These are phyloP conservation scores for Sphaerosporella brunnea DNA, from an alignment of 495 filamentous ascomycete species.

Conservation along the genomic window DNA sequence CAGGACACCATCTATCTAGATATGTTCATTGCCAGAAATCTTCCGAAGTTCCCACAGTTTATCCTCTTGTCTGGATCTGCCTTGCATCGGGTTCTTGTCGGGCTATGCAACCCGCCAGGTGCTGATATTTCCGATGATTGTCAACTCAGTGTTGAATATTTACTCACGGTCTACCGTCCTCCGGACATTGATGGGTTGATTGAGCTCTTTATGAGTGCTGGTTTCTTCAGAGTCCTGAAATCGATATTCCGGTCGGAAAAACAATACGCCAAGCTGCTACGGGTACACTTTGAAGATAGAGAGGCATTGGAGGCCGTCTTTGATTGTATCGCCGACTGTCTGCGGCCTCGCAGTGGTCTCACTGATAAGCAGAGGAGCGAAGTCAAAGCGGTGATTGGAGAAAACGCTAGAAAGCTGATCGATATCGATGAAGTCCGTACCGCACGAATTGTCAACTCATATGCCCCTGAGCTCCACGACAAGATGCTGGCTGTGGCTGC, in stretches of 20 bases:
- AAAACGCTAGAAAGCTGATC: conserved; percentile 49
- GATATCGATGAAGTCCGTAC: conserved; percentile 48
- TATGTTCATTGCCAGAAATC: conserved; percentile 92
- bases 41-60: conserved; percentile 92
- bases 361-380: conserved; percentile 58
- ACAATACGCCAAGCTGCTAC: conserved; percentile 58
- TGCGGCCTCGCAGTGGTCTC: conserved; percentile 52
- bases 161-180: conserved; percentile 83
- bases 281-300: conserved; percentile 72
- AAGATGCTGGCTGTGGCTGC: conserved; percentile 47
- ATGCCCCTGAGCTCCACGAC: conserved; percentile 55
- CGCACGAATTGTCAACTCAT: conserved; percentile 48
- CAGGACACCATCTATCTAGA: conserved; percentile 84
- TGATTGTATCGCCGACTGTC: conserved; percentile 59
- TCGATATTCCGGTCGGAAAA: conserved; percentile 66
- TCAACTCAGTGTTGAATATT: conserved; percentile 85
- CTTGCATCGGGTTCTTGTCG: conserved; percentile 60
- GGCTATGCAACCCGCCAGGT: conserved; percentile 68
- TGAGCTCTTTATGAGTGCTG: conserved; percentile 57
- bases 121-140: conserved; percentile 78
- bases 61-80: conserved; percentile 75
- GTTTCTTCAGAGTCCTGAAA: conserved; percentile 87
- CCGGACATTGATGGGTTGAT: conserved; percentile 60
- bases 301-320: conserved; percentile 57
- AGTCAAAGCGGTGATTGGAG: conserved; percentile 51